Evolutionary conservation across 2,329 filamentous ascomycete species (phyloP).

Genomic region (Endocalyx cinctus): DNA sequence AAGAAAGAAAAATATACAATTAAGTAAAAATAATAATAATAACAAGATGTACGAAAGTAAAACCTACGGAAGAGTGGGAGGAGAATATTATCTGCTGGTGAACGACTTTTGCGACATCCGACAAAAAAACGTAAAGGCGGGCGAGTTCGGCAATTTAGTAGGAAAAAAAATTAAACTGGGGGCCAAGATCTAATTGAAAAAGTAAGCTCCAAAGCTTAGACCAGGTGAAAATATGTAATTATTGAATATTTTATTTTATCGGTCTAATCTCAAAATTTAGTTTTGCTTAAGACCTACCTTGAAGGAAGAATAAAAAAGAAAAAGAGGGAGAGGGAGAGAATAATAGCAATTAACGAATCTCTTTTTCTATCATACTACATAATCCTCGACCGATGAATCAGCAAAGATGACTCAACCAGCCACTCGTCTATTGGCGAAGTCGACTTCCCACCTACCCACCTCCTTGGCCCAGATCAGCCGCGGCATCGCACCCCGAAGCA

Average conservation of each 20-base stretch:
- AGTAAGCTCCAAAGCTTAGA: constrained; percentile 4
- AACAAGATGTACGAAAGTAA: constrained; percentile 10
- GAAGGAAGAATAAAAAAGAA: not conserved
- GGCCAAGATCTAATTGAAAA: constrained; percentile 4
- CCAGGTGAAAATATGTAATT: not conserved
- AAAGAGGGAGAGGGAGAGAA: not conserved
- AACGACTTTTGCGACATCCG: constrained; percentile 14
- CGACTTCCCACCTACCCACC: constrained; percentile 28
- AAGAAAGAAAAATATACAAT: too few species aligned
- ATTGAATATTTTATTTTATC: too few species aligned
- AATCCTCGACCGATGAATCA: constrained; percentile 19
- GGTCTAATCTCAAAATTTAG: too few species aligned
- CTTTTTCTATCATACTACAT: not conserved
- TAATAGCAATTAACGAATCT: constrained; percentile 4
- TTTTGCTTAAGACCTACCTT: too few species aligned
- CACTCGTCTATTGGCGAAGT: constrained; percentile 38
- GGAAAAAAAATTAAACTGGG: constrained; percentile 22
- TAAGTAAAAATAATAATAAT: too few species aligned
- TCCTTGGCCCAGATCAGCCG: constrained; percentile 13
- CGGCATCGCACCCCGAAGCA: constrained; percentile 15
- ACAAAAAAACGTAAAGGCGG: constrained; percentile 16
- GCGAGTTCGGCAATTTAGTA: constrained; percentile 20
- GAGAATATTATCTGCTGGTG: constrained; percentile 10
- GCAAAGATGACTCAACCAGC: constrained; percentile 43
- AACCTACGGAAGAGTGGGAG: constrained; percentile 13